These are phyloP conservation scores for Dioscorea dumetorum DNA, from an alignment of 106 monocot species.

Conservation along the genomic window DNA sequence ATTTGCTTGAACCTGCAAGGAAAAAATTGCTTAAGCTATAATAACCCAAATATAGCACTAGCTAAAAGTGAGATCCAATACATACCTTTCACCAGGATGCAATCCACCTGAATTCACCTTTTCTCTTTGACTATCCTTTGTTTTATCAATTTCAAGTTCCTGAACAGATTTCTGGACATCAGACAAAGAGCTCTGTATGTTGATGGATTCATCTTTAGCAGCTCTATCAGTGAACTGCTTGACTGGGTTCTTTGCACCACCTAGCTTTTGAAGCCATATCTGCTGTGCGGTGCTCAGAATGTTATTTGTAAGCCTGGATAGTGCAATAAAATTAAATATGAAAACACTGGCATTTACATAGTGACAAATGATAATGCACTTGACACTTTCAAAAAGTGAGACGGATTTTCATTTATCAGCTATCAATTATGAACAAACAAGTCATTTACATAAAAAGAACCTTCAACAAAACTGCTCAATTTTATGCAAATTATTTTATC, in stretches of 20 bases:
- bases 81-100: conserved; percentile 59
- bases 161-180: conserved; percentile 19
- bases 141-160: conserved; percentile 25
- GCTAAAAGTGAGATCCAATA: not conserved
- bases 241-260: conserved; percentile 77
- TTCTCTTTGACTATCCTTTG: conserved; percentile 23
- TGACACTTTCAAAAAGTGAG: too few species aligned
- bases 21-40: not conserved
- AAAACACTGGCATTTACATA: not conserved
- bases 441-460: too few species aligned
- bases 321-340: conserved; percentile 1
- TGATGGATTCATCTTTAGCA: conserved; percentile 18
- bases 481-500: too few species aligned
- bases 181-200: conserved; percentile 9
- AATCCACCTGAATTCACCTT: conserved; percentile 19
- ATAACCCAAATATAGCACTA: not conserved
- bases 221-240: conserved; percentile 38
- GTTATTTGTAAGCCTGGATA: conserved; percentile 81
- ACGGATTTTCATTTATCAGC: too few species aligned
- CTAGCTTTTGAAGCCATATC: conserved; percentile 91
- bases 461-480: too few species aligned
- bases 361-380: too few species aligned
- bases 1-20: conserved; percentile 67
- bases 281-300: conserved; percentile 86
- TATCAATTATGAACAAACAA: too few species aligned